Conservation (phyloP, 768 basidiomycete genomes). For the Dentipellis sp. region DNA sequence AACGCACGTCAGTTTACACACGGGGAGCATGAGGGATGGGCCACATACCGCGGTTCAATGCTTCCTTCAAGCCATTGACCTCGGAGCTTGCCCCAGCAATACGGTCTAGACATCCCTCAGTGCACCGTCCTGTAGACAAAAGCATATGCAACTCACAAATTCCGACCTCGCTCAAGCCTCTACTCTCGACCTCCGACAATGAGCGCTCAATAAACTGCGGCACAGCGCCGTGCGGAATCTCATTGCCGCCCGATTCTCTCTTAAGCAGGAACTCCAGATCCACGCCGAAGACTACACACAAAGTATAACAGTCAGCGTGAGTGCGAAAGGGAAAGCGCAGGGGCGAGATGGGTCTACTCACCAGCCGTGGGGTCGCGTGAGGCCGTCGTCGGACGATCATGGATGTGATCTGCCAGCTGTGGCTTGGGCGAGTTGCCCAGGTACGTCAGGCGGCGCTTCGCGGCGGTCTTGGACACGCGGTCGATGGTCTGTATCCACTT, state of each 20-base stretch:
- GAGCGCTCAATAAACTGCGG: constrained; percentile 61
- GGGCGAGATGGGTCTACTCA: constrained; percentile 23
- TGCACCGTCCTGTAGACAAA: not conserved
- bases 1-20: not conserved
- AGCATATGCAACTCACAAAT: constrained; percentile 48
- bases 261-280: constrained; percentile 60
- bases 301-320: constrained; percentile 14
- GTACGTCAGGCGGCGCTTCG: constrained; percentile 74
- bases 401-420: constrained; percentile 64
- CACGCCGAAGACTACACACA: constrained; percentile 48
- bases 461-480: constrained; percentile 61
- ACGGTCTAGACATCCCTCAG: constrained; percentile 44
- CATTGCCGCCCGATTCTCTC: constrained; percentile 46
- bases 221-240: constrained; percentile 46
- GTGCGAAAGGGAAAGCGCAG: constrained; percentile 20
- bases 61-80: constrained; percentile 61
- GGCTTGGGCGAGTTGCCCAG: constrained; percentile 69
- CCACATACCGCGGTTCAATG: constrained; percentile 58
- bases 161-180: constrained; percentile 74
- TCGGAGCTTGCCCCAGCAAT: constrained; percentile 70
- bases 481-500: constrained; percentile 74
- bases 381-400: constrained; percentile 44
- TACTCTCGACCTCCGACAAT: constrained; percentile 59
- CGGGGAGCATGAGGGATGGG: not conserved
- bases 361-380: constrained; percentile 72